Base-by-base conservation (phyloP, 192 early-diverging fungal species). In the Chytriomyces confervae region DNA sequence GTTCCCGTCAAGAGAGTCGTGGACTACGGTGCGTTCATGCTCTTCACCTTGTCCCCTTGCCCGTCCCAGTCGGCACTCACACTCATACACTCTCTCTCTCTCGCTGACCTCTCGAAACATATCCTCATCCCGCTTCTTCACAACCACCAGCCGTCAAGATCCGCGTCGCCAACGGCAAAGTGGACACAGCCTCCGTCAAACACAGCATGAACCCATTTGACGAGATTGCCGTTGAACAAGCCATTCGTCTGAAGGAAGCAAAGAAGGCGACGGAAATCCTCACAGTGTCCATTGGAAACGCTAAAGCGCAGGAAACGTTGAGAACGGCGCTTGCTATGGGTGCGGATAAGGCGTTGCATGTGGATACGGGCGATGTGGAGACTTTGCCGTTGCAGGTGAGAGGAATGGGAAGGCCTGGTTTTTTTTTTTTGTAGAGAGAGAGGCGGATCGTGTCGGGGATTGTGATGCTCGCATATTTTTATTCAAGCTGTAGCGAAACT, bases 201-300 rank as follows among this genome's bases (percentile, higher is more conserved):
- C 97, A 99, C 90, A 94, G 93, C 77, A 95, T 99, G 93, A 99
- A 99, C 86, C 97, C 97, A 53, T 99, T 99, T 83, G 96, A 98
- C 83, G 97, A 99, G 80, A 99, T 99, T 82, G 96, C 96, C n/a
- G 86, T 98, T 16, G 96, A 99, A 81, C 94, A 96, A 81, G 97
- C 97, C 50, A 89, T 99, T 61, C 89, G 92, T 43, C 89, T 99
- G 82, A 95, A 94, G 88, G 96, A 99, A 84, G 91, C 89, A 72
- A 88, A 88, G 80, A 81, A 88, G 62, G 91, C 88, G 48, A 88
- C 87, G 72, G 96, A 98, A 71, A 89, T 99, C 68, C 80, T 98
- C 72, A 95, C 93, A 61, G 86, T 99, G 57, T 93, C 95, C 16
- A 91, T 95, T 76, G 97, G 97, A 29, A 89, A 93, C 5, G 75